Percentiles rank a stretch among this genome's conserved stretches.
Evolutionary conservation across 441 rosid species (phyloP).

Genomic region (Corymbia calophylla): DNA sequence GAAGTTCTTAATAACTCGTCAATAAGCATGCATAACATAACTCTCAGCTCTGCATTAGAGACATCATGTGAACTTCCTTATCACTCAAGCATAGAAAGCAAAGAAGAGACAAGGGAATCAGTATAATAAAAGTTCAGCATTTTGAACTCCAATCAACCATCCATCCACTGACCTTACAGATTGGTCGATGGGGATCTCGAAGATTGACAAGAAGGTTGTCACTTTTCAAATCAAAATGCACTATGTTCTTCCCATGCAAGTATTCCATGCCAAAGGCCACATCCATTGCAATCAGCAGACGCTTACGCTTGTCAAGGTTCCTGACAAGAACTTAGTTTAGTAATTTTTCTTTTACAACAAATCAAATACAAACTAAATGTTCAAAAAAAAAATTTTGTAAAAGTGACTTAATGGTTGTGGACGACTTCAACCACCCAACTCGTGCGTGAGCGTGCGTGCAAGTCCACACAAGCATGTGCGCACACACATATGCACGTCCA

Average conservation of each 20-base stretch:
- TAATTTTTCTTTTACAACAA: not conserved
- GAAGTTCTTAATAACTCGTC: not conserved
- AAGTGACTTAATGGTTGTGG: not conserved
- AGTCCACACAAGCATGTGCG: not conserved
- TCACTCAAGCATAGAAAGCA: not conserved
- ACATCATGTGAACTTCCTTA: not conserved
- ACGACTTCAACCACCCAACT: not conserved
- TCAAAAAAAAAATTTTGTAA: not conserved
- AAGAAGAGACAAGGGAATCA: not conserved
- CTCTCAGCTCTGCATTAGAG: not conserved
- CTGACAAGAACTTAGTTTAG: conserved; percentile 13
- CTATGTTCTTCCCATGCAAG: conserved; percentile 66
- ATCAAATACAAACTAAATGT: not conserved
- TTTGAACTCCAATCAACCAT: not conserved
- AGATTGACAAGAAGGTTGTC: conserved; percentile 75
- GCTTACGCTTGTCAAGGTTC: conserved; percentile 50
- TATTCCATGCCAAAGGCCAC: conserved; percentile 80
- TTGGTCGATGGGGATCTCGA: conserved; percentile 71
- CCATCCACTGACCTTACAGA: conserved; percentile 49
- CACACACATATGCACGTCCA: not conserved
- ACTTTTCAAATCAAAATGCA: conserved; percentile 72
- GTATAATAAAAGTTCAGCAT: not conserved
- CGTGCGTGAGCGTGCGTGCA: rapidly evolving
- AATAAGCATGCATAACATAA: not conserved
- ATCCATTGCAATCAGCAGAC: conserved; percentile 63